Evolutionary conservation across 202 grass and related monocot genomes (phyloP), one percentile per base, ranked within the genome.

Genomic region (Brachypodium distachyon): DNA sequence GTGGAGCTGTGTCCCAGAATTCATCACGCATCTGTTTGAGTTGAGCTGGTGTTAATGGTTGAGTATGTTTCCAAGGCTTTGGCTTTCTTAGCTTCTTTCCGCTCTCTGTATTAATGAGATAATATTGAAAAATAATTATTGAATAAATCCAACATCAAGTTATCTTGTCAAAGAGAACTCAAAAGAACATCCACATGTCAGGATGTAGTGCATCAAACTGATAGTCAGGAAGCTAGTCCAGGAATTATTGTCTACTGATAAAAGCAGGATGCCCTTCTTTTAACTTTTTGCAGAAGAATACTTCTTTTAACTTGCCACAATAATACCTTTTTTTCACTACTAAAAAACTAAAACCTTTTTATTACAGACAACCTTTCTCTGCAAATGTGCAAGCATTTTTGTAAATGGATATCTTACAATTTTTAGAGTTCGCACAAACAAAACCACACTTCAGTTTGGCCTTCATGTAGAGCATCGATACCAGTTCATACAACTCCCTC

Each of bases 1-100:
- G 96, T 5, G 96, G 96, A 73, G 89, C 82, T 12, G 96, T 95
- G 50, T 98, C 96, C 96, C 96, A 98, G 80, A 98, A 98, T 80
- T 98, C 96, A 59, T 98, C 96, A 69, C 96, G 74, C 96, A 92
- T 92, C 72, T 90, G 85, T 61, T 69, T 85, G 16, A 98, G 80
- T 18, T 95, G 80, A 26, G 83, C 74, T 36, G 57, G 73, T 1
- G 85, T 92, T 65, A 98, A 83, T 53, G 89, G 67, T 40, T 95
- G 81, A 57, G 70, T 88, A 40, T 98, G 91, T 69, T 92, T 98
- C 96, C 96, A 98, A 38, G 96, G 77, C 75, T 98, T 98, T 51
- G 91, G 91, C 77, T 62, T 98, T 76, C 77, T 88, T 36, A 98
- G 81, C 69, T 92, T 92, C 82, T 94, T 98, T 65, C 79, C 82